These are phyloP conservation scores for Colletotrichum chlorophyti DNA, from an alignment of 2,329 filamentous ascomycete genomes.

Conservation along the genomic window DNA sequence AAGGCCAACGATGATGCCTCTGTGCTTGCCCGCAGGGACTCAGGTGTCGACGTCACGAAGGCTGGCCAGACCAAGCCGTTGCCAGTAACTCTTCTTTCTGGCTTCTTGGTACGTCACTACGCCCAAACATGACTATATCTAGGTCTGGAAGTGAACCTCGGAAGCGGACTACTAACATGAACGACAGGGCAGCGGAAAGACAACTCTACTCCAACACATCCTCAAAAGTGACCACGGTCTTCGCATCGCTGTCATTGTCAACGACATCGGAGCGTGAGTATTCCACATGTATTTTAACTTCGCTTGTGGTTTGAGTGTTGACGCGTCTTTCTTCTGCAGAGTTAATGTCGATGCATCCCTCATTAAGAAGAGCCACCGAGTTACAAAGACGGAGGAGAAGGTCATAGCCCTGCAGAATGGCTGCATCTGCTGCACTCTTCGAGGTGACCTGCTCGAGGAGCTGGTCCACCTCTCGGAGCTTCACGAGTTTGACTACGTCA, in stretches of 20 bases:
- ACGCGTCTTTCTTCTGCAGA: conserved; percentile 36
- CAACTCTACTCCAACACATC: conserved; percentile 73
- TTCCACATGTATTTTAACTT: too few species aligned
- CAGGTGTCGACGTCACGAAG: conserved; percentile 14
- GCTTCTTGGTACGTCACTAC: conserved; percentile 55
- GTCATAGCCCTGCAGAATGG: conserved; percentile 74
- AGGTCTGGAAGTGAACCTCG: too few species aligned
- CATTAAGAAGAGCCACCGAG: conserved; percentile 60
- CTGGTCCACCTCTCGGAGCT: conserved; percentile 69
- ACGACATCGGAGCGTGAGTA: conserved; percentile 69
- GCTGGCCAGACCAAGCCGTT: conserved; percentile 39
- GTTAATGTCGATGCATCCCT: conserved; percentile 71
- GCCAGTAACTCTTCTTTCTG: conserved; percentile 67
- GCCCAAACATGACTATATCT: too few species aligned
- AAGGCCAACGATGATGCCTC: background rate
- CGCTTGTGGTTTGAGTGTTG: too few species aligned
- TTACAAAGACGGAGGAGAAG: conserved; percentile 67
- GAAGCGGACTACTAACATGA: background rate
- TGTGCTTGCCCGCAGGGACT: conserved; percentile 16
- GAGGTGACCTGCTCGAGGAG: conserved; percentile 74
- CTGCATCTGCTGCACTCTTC: conserved; percentile 78
- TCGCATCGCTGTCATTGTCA: conserved; percentile 75
- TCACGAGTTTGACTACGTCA: conserved; percentile 72
- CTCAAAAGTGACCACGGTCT: conserved; percentile 71
- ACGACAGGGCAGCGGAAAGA: conserved; percentile 70